phyloP scores from a whole-genome alignment of 768 basidiomycete genomes.

The Paxillus ammoniavirescens region DNA sequence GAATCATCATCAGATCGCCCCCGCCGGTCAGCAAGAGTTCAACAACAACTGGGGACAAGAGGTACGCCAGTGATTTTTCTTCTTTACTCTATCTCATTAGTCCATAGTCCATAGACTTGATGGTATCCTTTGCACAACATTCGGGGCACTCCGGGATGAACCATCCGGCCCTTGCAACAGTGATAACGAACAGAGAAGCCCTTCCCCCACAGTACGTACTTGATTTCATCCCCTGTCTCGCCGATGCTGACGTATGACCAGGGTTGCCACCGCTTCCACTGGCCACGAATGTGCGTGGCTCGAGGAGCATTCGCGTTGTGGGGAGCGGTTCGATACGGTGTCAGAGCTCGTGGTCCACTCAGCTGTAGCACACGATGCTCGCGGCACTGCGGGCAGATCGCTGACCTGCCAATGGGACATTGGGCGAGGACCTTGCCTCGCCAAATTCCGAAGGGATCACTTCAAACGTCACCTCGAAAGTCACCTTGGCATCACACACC shows the following conservation, averaged over 20 bases:
- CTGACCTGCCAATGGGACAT: conserved; percentile 7
- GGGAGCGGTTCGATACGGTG: neutral
- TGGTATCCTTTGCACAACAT: neutral
- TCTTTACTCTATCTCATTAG: neutral
- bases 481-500: neutral
- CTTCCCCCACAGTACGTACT: neutral
- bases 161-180: too few species aligned
- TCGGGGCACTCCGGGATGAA: too few species aligned
- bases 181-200: neutral
- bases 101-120: conserved; percentile 2
- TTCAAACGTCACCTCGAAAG: conserved; percentile 7
- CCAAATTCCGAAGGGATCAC: neutral
- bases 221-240: neutral
- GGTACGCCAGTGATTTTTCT: neutral
- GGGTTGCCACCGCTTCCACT: neutral
- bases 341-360: conserved; percentile 6
- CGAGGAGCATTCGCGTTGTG: neutral
- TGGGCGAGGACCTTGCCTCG: neutral
- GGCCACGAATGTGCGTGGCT: neutral
- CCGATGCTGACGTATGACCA: neutral
- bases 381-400: neutral
- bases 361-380: neutral
- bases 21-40: neutral
- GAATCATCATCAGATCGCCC: too few species aligned
- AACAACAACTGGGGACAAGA: conserved; percentile 3